A percentile compares a stretch with the other conserved stretches of the same genome.
Evolutionary conservation across 1,139 yeast species (phyloP).

Genomic region (Geotrichum aggregatum): DNA sequence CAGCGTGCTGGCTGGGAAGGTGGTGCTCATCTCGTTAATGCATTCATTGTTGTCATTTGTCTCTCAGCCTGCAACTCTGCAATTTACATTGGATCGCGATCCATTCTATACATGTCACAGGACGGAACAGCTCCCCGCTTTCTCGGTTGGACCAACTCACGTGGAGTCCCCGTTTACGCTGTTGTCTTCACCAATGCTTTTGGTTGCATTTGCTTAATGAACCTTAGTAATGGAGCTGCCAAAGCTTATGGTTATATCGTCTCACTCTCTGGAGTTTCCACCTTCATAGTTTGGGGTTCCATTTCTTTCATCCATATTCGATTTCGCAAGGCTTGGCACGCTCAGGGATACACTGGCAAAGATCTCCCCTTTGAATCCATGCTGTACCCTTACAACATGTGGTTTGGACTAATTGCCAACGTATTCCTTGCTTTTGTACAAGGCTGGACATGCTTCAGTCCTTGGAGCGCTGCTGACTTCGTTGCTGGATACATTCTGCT

Average conservation of each 20-base stretch:
- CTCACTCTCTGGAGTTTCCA: constrained; percentile 64
- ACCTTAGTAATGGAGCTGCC: constrained; percentile 57
- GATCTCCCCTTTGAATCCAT: constrained; percentile 54
- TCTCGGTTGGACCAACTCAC: constrained; percentile 52
- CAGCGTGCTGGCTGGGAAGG: constrained; percentile 63
- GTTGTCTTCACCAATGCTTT: constrained; percentile 45
- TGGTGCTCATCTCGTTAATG: constrained; percentile 69
- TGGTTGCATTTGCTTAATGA: constrained; percentile 58
- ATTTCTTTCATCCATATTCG: constrained; percentile 50
- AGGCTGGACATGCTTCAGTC: constrained; percentile 64
- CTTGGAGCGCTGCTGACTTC: constrained; percentile 55
- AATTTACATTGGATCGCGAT: constrained; percentile 60
- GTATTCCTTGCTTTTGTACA: constrained; percentile 57
- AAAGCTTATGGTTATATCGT: constrained; percentile 80
- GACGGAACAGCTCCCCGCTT: constrained; percentile 59
- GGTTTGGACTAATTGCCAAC: constrained; percentile 50
- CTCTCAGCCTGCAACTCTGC: constrained; percentile 73
- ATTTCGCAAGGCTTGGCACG: constrained; percentile 50
- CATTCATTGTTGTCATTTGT: constrained; percentile 65
- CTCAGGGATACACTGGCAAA: constrained; percentile 46
- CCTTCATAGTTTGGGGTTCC: constrained; percentile 51
- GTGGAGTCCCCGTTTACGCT: constrained; percentile 59
- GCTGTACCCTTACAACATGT: constrained; percentile 53
- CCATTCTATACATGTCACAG: constrained; percentile 53
- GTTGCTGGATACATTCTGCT: constrained; percentile 63